Evolutionary conservation across 805 yeast genomes (phyloP).

Genomic region (Isabelozyma pseudorhagii): DNA sequence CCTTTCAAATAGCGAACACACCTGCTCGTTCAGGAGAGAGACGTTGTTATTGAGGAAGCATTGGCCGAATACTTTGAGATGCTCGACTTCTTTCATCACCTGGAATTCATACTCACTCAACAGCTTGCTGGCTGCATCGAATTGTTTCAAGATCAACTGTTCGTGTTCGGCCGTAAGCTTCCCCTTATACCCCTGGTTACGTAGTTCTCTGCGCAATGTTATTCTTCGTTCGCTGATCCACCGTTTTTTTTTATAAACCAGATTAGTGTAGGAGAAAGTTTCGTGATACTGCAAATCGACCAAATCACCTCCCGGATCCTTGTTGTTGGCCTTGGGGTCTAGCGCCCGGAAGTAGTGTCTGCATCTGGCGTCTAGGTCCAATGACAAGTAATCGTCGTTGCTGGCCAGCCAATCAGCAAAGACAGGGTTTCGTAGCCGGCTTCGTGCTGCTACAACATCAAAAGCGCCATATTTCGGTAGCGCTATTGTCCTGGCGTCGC

Average conservation of each 20-base stretch:
- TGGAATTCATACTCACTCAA: constrained; percentile 14
- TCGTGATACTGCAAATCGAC: constrained; percentile 7
- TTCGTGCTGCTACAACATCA: constrained; percentile 1
- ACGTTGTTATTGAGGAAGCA: constrained; percentile 13
- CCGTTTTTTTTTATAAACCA: constrained; percentile 20
- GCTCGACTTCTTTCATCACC: constrained; percentile 14
- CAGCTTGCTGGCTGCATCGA: constrained; percentile 1
- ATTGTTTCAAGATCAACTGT: constrained; percentile 7
- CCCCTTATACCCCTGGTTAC: constrained; percentile 2
- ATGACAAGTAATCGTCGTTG: neutral
- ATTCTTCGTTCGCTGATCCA: constrained; percentile 22
- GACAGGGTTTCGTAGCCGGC: constrained; percentile 11
- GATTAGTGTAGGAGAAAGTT: constrained; percentile 11
- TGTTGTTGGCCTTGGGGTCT: constrained; percentile 3
- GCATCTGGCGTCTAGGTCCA: constrained; percentile 8
- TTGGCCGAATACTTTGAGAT: constrained; percentile 23
- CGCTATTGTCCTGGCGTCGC: neutral
- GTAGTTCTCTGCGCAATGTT: neutral
- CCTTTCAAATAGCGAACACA: constrained; percentile 10
- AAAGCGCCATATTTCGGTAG: neutral
- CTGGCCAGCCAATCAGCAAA: constrained; percentile 8
- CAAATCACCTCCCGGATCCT: constrained; percentile 1
- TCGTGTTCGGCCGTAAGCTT: constrained; percentile 9
- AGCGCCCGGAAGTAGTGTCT: constrained; percentile 13
- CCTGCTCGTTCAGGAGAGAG: constrained; percentile 1